Evolutionary conservation across 2,329 filamentous ascomycete genomes (phyloP), one percentile per base, ranked within the genome.

Genomic region (Leptographium wingfieldii): DNA sequence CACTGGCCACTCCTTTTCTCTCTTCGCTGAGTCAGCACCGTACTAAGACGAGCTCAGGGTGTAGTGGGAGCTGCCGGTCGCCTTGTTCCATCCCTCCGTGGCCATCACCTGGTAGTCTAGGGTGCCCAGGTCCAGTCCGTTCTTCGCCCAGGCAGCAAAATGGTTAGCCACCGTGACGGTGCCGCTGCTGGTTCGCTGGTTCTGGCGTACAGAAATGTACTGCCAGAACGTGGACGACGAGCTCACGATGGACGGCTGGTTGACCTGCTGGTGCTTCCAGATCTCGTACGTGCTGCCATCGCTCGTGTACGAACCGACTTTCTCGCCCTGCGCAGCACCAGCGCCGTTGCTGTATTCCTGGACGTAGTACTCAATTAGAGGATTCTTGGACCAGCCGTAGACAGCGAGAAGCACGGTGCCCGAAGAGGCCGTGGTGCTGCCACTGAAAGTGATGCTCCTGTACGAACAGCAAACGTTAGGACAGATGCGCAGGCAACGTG

Each of bases 51-150:
- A 25, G 6, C 19, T 61, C 38, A 69, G 46, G 38, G 68, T 68
- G 58, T 70, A 70, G 60, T 69, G 62, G 56, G 69, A 68, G 25
- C 61, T 68, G 22, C 68, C 68, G 9, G 61, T 65, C 2, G 68
- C 69, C 43, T 57, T 66, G 58, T 66, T 65, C 68, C 68, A 80
- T 3, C 77, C 77, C 68, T 80, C 78, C 1, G 75, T 76, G 11
- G 76, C 76, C 22, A 77, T 67, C 62, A 79, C 77, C 72, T 75
- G 73, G 68, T 79, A 79, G 67, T 79, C 69, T 64, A 73, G 70
- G 49, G 66, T 69, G 5, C 77, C 77, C 27, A 79, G 63, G 54
- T 70, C 71, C 68, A 77, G 66, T 29, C 77, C 77, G 40, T 67
- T 63, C 60, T 69, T 68, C 35, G 67, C 67, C 78, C 78, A 80